A percentile compares a stretch with the other conserved stretches of the same genome.
These are phyloP conservation scores for Sclerotinia minor DNA, from an alignment of 2,329 filamentous ascomycete species.

Conservation along the genomic window DNA sequence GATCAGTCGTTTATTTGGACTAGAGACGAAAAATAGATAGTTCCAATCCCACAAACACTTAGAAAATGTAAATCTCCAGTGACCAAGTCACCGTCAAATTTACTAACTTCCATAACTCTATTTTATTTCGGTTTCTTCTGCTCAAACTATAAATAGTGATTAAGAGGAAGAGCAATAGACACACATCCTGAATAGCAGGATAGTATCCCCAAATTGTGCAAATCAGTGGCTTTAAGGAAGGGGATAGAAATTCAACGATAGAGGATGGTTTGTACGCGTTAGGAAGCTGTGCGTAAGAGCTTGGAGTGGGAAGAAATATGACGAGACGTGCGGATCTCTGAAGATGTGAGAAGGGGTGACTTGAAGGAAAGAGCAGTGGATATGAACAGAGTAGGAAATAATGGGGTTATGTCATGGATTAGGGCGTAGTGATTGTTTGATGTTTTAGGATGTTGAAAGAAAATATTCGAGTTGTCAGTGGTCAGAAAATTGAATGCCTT, in stretches of 20 bases:
- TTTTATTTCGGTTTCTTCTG: not conserved
- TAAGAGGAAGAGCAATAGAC: not conserved
- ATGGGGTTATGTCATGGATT: not conserved
- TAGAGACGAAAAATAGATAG: not conserved
- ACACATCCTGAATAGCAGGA: not conserved
- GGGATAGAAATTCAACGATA: not conserved
- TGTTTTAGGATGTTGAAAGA: not conserved
- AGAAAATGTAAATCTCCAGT: not conserved
- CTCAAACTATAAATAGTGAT: not conserved
- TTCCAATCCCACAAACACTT: not conserved
- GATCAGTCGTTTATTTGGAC: too few relatives aligned
- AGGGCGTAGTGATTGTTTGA: not conserved
- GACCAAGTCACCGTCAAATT: not conserved
- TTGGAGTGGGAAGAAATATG: conserved; percentile 7
- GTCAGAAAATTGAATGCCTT: not conserved
- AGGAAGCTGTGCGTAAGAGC: not conserved
- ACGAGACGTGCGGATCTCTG: not conserved
- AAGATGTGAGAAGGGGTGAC: conserved; percentile 3
- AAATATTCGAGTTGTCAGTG: fast-evolving
- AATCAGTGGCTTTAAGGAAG: conserved; percentile 3
- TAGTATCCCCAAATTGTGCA: not conserved
- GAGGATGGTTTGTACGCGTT: conserved; percentile 10
- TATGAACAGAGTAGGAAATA: conserved; percentile 1
- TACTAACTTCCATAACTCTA: not conserved
- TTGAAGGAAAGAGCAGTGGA: not conserved